Evolutionary conservation across 345 rosid species (phyloP).

Genomic region (Melastoma malabathricum): DNA sequence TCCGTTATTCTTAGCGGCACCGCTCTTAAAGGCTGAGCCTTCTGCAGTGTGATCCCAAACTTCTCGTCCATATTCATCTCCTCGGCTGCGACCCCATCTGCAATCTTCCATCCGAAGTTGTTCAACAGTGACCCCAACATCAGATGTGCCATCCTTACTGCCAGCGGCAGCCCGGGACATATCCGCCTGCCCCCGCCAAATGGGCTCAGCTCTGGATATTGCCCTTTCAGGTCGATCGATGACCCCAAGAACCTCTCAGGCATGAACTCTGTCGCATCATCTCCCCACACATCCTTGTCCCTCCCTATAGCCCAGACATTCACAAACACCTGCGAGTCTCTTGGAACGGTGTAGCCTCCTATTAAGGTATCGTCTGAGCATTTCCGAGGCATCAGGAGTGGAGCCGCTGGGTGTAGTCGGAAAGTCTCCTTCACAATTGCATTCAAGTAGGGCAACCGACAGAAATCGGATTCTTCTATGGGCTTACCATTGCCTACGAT

Average conservation of each 20-base stretch:
- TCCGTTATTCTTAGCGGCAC: not conserved
- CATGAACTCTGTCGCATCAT: conserved; percentile 9
- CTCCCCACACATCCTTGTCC: conserved; percentile 10
- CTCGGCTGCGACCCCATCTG: conserved; percentile 9
- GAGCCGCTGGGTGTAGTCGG: conserved; percentile 16
- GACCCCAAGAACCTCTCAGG: conserved; percentile 22
- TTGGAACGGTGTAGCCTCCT: conserved; percentile 9
- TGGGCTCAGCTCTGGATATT: conserved; percentile 15
- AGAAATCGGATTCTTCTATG: conserved; percentile 13
- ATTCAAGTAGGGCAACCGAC: conserved; percentile 11
- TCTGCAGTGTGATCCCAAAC: conserved; percentile 16
- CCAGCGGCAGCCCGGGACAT: conserved; percentile 23
- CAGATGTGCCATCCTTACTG: conserved; percentile 13
- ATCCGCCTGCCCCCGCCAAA: conserved; percentile 26
- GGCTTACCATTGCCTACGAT: conserved; percentile 8
- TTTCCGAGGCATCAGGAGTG: conserved; percentile 13
- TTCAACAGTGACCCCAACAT: conserved; percentile 19
- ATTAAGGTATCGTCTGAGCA: conserved; percentile 4
- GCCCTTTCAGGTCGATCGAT: conserved; percentile 12
- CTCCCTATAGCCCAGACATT: conserved; percentile 16
- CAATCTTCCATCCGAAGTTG: conserved; percentile 19
- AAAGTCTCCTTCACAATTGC: conserved; percentile 14
- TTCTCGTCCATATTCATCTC: conserved; percentile 15
- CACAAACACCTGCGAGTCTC: conserved; percentile 13
- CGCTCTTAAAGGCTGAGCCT: conserved; percentile 7